Conservation (phyloP, 2,329 filamentous ascomycete genomes). For the Whalleya microplaca region DNA sequence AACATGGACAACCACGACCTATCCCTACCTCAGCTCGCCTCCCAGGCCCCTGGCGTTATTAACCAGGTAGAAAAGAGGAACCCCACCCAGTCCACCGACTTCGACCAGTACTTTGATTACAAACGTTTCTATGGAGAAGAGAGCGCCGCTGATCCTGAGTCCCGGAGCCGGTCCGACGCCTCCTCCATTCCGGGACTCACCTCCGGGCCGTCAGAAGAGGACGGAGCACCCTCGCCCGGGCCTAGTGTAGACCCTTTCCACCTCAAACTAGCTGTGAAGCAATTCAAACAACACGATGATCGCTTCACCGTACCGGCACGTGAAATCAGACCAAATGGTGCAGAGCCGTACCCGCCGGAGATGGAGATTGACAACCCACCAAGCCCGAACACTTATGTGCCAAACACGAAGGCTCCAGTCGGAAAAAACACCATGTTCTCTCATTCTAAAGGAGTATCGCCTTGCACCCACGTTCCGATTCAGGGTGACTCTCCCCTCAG, state of each 20-base stretch:
- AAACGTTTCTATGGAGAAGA: slow-evolving; percentile 31
- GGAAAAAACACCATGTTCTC: slow-evolving; percentile 28
- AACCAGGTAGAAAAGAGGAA: slow-evolving; percentile 33
- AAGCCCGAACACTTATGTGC: slow-evolving; percentile 16
- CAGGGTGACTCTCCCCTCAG: slow-evolving; percentile 25
- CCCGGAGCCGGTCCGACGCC: slow-evolving; percentile 36
- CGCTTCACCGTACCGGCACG: slow-evolving; percentile 36
- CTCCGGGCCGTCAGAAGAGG: slow-evolving; percentile 38
- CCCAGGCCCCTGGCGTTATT: slow-evolving; percentile 36
- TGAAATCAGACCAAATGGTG: slow-evolving; percentile 36
- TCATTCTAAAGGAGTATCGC: slow-evolving; percentile 20
- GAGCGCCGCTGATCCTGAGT: slow-evolving; percentile 33
- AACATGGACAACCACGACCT: slow-evolving; percentile 32
- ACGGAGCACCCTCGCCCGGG: slow-evolving; percentile 35
- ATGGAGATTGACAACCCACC: slow-evolving; percentile 34
- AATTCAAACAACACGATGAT: slow-evolving; percentile 38
- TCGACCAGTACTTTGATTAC: slow-evolving; percentile 36
- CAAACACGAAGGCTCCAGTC: slow-evolving; percentile 21
- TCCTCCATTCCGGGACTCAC: slow-evolving; percentile 40
- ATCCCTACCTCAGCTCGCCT: slow-evolving; percentile 36
- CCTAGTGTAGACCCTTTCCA: slow-evolving; percentile 32
- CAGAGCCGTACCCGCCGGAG: slow-evolving; percentile 32
- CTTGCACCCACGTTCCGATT: slow-evolving; percentile 19
- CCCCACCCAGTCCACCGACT: slow-evolving; percentile 29
- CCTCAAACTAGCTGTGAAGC: slow-evolving; percentile 32